These are phyloP conservation scores for Tetrastigma voinierianum DNA, from an alignment of 164 flowering plant genomes.

Conservation along the genomic window DNA sequence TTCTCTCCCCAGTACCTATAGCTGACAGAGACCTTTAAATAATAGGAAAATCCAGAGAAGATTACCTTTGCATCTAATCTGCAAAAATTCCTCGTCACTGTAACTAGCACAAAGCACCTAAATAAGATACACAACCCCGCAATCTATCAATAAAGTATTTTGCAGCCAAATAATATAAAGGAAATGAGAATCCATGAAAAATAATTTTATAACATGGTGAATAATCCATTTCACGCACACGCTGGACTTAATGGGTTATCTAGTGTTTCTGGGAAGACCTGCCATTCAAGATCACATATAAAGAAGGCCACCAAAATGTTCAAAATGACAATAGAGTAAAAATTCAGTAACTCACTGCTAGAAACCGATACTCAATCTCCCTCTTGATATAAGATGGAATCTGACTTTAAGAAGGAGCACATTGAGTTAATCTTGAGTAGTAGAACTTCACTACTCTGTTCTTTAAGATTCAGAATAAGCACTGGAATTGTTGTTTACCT, in stretches of 20 bases:
- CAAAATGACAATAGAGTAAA: no score
- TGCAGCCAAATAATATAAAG: neutral
- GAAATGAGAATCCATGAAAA: neutral
- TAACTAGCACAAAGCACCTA: slow-evolving; percentile 90
- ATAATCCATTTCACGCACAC: slow-evolving; percentile 24
- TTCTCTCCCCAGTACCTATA: no score
- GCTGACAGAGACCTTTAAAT: no score
- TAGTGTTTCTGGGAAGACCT: slow-evolving; percentile 76
- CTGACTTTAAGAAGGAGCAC: slow-evolving; percentile 31
- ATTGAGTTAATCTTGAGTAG: neutral
- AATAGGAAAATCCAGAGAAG: no score
- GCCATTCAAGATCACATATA: neutral
- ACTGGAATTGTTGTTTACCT: slow-evolving; percentile 50
- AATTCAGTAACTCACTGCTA: slow-evolving; percentile 59
- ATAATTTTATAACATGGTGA: neutral
- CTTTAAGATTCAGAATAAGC: neutral
- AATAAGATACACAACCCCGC: neutral
- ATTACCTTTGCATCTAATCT: slow-evolving; percentile 77
- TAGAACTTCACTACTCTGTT: neutral
- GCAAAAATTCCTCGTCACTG: slow-evolving; percentile 83
- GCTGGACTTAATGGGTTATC: slow-evolving; percentile 57
- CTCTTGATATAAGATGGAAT: slow-evolving; percentile 75
- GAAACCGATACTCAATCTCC: slow-evolving; percentile 94
- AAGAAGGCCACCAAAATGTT: neutral
- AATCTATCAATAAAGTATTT: neutral